These are phyloP conservation scores for Chytriomyces hyalinus DNA, from an alignment of 192 early-diverging fungal species.

Conservation along the genomic window DNA sequence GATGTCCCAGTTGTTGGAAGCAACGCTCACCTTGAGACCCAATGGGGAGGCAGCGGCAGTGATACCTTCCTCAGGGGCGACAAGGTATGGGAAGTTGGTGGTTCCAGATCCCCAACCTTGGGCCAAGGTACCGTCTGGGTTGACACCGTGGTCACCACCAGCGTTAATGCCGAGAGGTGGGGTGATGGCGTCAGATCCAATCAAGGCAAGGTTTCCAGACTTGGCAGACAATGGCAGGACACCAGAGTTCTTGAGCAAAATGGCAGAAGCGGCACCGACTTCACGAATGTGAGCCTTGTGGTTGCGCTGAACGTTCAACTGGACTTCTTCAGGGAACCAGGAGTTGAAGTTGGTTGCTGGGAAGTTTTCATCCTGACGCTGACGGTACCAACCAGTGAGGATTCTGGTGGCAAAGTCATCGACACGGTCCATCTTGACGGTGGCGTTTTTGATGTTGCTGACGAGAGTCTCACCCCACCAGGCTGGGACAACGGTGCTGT, in stretches of 20 bases:
- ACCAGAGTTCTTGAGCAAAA: slow-evolving; percentile 57
- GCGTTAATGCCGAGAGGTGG: neutral
- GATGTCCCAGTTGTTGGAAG: slow-evolving; percentile 30
- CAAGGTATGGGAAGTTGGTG: slow-evolving; percentile 52
- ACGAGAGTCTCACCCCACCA: neutral
- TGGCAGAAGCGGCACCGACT: slow-evolving; percentile 54
- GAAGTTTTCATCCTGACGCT: slow-evolving; percentile 44
- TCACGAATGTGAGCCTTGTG: slow-evolving; percentile 47
- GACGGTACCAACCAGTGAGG: slow-evolving; percentile 47
- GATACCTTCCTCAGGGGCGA: slow-evolving; percentile 45
- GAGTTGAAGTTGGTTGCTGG: slow-evolving; percentile 52
- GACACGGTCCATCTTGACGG: slow-evolving; percentile 28
- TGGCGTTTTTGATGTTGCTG: neutral
- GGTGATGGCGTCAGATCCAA: slow-evolving; percentile 9
- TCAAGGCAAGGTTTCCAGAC: neutral
- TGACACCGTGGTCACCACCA: slow-evolving; percentile 8
- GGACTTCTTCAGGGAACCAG: slow-evolving; percentile 6
- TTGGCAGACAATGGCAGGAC: slow-evolving; percentile 41
- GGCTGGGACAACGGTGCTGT: no score
- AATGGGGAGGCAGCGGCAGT: neutral
- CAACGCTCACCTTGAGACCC: slow-evolving; percentile 2
- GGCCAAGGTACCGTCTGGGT: slow-evolving; percentile 44
- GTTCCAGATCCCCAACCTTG: slow-evolving; percentile 62
- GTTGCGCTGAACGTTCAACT: slow-evolving; percentile 42
- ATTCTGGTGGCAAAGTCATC: slow-evolving; percentile 63